Percentiles rank a stretch among this genome's conserved stretches.
phyloP scores from a whole-genome alignment of 192 early-diverging fungal species.

The Rhizophagus clarus region DNA sequence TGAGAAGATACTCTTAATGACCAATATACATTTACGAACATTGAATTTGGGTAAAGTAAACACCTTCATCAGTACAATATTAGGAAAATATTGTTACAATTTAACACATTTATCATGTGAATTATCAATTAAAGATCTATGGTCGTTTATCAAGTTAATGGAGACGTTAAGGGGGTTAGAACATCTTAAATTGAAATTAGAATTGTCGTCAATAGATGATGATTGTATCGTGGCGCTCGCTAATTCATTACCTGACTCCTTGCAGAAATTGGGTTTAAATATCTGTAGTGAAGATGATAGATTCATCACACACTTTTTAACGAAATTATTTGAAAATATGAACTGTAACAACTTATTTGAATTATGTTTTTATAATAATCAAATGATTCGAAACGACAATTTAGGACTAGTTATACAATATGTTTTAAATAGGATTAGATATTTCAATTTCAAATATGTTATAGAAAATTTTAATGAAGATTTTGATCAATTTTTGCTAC shows the following conservation, averaged over 20 bases:
- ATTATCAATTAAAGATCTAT: neutral
- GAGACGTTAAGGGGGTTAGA: neutral
- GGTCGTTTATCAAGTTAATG: neutral
- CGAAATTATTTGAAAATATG: neutral
- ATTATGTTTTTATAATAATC: neutral
- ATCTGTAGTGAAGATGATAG: neutral
- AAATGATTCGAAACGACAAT: neutral
- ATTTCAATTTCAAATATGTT: neutral
- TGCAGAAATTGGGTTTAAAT: neutral
- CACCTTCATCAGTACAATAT: neutral
- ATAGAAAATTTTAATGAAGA: neutral
- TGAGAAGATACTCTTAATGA: neutral
- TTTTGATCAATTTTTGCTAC: neutral
- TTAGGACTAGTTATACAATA: neutral
- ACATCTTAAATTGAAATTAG: neutral
- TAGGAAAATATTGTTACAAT: neutral
- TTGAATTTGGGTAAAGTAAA: neutral
- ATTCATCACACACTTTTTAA: neutral
- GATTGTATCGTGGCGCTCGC: neutral
- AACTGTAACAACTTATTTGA: neutral
- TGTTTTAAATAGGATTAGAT: neutral
- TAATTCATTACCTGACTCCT: neutral
- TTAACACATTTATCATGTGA: neutral
- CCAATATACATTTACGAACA: neutral
- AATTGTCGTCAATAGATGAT: neutral